These are phyloP conservation scores for Xylaria digitata DNA, from an alignment of 2,329 filamentous ascomycete genomes.

Conservation along the genomic window DNA sequence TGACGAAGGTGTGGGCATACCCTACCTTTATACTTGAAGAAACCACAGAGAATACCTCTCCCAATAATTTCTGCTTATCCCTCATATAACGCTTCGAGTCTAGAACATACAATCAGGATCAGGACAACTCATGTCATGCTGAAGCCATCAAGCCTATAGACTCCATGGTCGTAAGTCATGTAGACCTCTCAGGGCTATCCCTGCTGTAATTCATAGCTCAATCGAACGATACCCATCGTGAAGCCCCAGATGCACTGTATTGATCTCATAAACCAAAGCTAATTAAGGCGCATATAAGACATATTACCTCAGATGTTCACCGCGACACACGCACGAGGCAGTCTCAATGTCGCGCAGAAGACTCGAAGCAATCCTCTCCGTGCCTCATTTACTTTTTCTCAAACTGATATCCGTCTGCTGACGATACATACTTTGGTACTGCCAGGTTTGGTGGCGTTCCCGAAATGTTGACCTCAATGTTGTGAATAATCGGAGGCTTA, in stretches of 20 bases:
- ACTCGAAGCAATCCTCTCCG: conserved; percentile 14
- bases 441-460: background rate
- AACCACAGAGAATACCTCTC: too few relatives aligned
- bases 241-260: background rate
- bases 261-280: background rate
- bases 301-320: conserved; percentile 17
- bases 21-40: conserved; percentile 23
- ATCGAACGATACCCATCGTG: background rate
- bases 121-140: background rate
- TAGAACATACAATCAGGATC: background rate
- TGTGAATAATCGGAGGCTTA: background rate
- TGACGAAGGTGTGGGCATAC: conserved; percentile 1
- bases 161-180: background rate
- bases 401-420: background rate
- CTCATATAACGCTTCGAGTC: background rate
- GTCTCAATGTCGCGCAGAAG: background rate
- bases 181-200: background rate
- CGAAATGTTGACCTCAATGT: background rate
- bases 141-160: background rate
- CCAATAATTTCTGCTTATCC: background rate
- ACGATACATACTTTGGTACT: background rate
- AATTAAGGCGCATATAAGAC: background rate
- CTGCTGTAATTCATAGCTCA: background rate
- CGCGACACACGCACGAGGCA: background rate
- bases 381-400: background rate